These are phyloP conservation scores for Sphaerostilbella broomeana DNA, from an alignment of 2,329 filamentous ascomycete genomes.

Conservation along the genomic window DNA sequence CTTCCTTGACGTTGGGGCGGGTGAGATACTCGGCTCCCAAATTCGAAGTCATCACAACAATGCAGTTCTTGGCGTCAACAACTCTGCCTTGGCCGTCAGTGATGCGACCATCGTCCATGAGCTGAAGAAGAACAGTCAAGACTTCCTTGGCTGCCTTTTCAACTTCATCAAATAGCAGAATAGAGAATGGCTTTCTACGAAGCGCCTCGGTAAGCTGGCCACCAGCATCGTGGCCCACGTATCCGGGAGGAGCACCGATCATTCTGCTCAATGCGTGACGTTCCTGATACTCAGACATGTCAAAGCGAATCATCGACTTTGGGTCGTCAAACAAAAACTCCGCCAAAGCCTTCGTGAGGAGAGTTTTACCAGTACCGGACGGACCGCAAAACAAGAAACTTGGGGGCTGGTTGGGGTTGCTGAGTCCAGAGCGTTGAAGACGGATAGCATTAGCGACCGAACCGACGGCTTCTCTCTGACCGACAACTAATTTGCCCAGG, in stretches of 20 bases:
- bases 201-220: conserved; percentile 94
- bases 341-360: conserved; percentile 92
- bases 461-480: conserved; percentile 86
- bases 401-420: conserved; percentile 93
- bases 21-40: conserved; percentile 90
- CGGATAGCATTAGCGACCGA: conserved; percentile 95
- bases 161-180: conserved; percentile 94
- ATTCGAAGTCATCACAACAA: conserved; percentile 99
- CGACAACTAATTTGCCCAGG: conserved; percentile 77
- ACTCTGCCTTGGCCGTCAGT: conserved; percentile 95
- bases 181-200: conserved; percentile 92
- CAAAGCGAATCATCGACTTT: conserved; percentile 97
- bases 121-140: conserved; percentile 91
- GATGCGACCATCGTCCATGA: conserved; percentile 98
- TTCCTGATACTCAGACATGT: conserved; percentile 99
- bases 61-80: conserved; percentile 94
- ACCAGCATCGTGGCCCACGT: conserved; percentile 92
- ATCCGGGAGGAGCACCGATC: conserved; percentile 95
- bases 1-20: conserved; percentile 69
- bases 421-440: conserved; percentile 86
- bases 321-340: conserved; percentile 97
- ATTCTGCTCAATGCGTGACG: conserved; percentile 91
- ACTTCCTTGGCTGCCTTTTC: conserved; percentile 99
- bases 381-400: conserved; percentile 99
- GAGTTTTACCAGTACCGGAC: conserved; percentile 94